A percentile compares a stretch with the other conserved stretches of the same genome.
These are phyloP conservation scores for fission yeast (Schizosaccharomyces pombe) DNA, from an alignment of 805 yeast genomes.

Conservation along the genomic window DNA sequence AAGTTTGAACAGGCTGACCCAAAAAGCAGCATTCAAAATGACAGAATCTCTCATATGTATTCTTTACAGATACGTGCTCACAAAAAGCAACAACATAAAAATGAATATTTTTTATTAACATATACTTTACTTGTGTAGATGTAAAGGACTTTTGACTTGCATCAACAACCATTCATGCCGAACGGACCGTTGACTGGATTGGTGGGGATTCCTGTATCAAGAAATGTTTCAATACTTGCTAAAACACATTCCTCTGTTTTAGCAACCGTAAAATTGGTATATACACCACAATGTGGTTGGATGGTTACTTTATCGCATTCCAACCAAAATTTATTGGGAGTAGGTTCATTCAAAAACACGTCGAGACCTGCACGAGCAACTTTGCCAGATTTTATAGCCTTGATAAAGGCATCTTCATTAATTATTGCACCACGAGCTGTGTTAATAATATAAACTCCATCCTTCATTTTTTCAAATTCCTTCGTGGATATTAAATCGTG, in stretches of 20 bases:
- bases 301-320: slow-evolving; percentile 24
- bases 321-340: slow-evolving; percentile 24
- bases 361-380: slow-evolving; percentile 32
- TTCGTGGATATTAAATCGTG: slow-evolving; percentile 26
- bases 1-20: no score
- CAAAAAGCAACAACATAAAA: no score
- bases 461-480: slow-evolving; percentile 26
- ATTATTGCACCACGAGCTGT: slow-evolving; percentile 40
- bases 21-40: no score
- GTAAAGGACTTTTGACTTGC: no score
- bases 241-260: slow-evolving; percentile 6
- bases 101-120: no score
- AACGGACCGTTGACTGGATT: background rate
- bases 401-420: slow-evolving; percentile 28
- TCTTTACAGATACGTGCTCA: no score
- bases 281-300: slow-evolving; percentile 33
- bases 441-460: slow-evolving; percentile 30
- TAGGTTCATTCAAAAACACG: slow-evolving; percentile 40
- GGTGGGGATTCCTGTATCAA: background rate
- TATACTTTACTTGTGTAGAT: no score
- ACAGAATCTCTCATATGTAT: no score
- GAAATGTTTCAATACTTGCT: background rate
- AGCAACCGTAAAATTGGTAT: slow-evolving; percentile 16
- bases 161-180: no score
- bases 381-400: slow-evolving; percentile 26